These are phyloP conservation scores for Aspergillus sclerotiicarbonarius DNA, from an alignment of 495 filamentous ascomycete species.

Conservation along the genomic window DNA sequence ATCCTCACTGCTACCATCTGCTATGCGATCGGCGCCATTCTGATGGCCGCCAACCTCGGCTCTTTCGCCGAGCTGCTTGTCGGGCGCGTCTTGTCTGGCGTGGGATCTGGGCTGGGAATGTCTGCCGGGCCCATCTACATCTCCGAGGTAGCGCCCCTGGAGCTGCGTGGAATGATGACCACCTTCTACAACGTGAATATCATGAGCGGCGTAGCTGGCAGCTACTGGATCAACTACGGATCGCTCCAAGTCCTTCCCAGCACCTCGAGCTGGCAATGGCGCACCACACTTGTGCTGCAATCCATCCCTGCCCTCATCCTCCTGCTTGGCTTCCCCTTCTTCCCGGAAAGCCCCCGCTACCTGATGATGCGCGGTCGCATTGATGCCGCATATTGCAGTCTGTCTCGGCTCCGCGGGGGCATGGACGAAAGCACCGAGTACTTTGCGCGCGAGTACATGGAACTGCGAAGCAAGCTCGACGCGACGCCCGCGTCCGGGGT, in stretches of 20 bases:
- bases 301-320: conserved; percentile 56
- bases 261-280: conserved; percentile 64
- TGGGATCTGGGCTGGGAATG: conserved; percentile 72
- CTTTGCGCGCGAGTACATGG: conserved; percentile 70
- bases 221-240: conserved; percentile 74
- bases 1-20: conserved; percentile 19
- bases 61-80: conserved; percentile 47
- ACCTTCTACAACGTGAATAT: conserved; percentile 76
- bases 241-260: conserved; percentile 27
- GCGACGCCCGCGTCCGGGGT: conserved; percentile 39
- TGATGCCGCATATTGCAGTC: conserved; percentile 58
- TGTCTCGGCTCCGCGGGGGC: conserved; percentile 61
- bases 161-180: conserved; percentile 65
- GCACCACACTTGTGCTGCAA: conserved; percentile 59
- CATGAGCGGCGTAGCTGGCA: conserved; percentile 73
- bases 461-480: conserved; percentile 70
- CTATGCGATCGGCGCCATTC: conserved; percentile 23
- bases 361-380: conserved; percentile 63
- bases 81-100: conserved; percentile 68
- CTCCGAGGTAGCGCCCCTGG: conserved; percentile 50
- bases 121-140: conserved; percentile 71
- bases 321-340: conserved; percentile 62
- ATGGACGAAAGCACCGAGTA: conserved; percentile 56
- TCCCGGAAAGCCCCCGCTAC: conserved; percentile 76
- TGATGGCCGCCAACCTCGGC: conserved; percentile 27